Evolutionary conservation across 108 stramenopile genomes (phyloP).

Genomic region (Conticribra weissflogii): DNA sequence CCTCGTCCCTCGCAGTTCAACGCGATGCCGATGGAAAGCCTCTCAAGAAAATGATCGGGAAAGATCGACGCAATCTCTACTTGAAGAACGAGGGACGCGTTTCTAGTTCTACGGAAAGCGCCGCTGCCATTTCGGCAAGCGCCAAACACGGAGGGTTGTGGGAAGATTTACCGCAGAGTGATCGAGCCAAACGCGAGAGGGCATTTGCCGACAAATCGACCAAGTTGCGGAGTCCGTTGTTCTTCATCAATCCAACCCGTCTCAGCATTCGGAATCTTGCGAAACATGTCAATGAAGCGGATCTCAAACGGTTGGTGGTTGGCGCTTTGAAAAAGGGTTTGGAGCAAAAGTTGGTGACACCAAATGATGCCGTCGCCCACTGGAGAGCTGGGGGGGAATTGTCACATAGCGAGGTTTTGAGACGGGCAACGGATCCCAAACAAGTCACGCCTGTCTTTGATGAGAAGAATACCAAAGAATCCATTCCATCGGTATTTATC

Average conservation of each 20-base stretch:
- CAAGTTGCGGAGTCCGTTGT: constrained; percentile 94
- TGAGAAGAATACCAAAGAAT: constrained; percentile 83
- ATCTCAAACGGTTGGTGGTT: constrained; percentile 72
- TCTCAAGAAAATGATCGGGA: constrained; percentile 57
- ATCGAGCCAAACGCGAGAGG: constrained; percentile 88
- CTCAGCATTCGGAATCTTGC: constrained; percentile 91
- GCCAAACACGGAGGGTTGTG: constrained; percentile 57
- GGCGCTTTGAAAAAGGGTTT: constrained; percentile 79
- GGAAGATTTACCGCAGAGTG: constrained; percentile 81
- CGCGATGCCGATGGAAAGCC: constrained; percentile 63
- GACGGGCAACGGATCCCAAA: constrained; percentile 51
- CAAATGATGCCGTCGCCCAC: constrained; percentile 81
- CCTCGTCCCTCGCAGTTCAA: constrained; percentile 72
- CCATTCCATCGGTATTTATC: constrained; percentile 83
- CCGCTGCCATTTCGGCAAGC: constrained; percentile 36
- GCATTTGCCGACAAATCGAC: constrained; percentile 91
- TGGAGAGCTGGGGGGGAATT: constrained; percentile 79
- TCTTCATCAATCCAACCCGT: constrained; percentile 95
- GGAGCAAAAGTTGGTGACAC: constrained; percentile 66
- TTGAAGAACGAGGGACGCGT: constrained; percentile 94
- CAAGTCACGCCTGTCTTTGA: constrained; percentile 60
- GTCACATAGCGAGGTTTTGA: constrained; percentile 70
- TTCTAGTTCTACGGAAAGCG: constrained; percentile 42
- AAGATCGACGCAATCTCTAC: constrained; percentile 95
- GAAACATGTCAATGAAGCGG: constrained; percentile 87